Base-by-base conservation (phyloP, 768 basidiomycete genomes). In the Boletus subcaerulescens region DNA sequence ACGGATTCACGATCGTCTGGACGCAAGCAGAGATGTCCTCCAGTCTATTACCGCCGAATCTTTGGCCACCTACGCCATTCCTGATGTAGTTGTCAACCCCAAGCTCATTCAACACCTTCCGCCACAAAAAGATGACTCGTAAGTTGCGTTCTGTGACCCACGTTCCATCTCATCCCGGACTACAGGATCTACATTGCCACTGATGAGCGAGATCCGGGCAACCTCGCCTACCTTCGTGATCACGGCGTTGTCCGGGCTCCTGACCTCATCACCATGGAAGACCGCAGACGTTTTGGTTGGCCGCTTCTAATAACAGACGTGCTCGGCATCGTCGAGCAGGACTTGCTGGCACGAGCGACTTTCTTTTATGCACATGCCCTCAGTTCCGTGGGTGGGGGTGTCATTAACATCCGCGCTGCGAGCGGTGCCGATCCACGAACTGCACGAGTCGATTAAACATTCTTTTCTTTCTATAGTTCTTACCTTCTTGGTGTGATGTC, bases 361-460 rank as follows among this genome's bases (percentile, higher is more conserved):
- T 78, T 67, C 62, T 79, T 78, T 56, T 78, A 78, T 13, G 77
- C 72, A 15, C 75, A 77, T 55, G 73, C 67, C 0, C 63, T 76
- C 58, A 75, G 74, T 50, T 76, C 74, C 6, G 68, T 77, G 20
- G 76, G 66, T 3, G 76, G 76, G 5, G 76, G 76, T 22, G 71
- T 76, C 15, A 31, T 71, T n/a, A 77, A 77, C 48, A 59, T 76
- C 48, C 74, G 77, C 5, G 75, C 75, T 15, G 72, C 69, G 9
- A 64, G 58, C 12, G 77, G 77, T 31, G 68, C 68, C 4, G 77
- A 77, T 57, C 71, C 74, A 26, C 69, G 73, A 26, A 76, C 75
- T 14, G 63, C 63, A 50, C 50, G 59, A 24, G 57, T 78, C 14
- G 77, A 77, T 52, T 78, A 57, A 65, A 39, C 15, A 12, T 31